These are phyloP conservation scores for Lipomyces anomalus DNA, from an alignment of 805 yeast species.

Conservation along the genomic window DNA sequence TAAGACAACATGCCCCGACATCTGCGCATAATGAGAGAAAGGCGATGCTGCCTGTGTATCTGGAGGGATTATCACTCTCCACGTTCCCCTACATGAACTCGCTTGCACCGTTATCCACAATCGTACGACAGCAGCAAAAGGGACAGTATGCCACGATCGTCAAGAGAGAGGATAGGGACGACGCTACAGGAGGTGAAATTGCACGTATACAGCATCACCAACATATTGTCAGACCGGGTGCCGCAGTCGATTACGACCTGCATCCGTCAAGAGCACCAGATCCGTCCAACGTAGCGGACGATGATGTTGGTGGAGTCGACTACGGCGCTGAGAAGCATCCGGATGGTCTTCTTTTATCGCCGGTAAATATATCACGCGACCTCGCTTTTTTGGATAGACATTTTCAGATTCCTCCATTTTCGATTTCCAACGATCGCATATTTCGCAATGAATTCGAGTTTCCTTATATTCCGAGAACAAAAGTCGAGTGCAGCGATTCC, in stretches of 20 bases:
- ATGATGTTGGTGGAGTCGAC: background rate
- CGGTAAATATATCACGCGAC: too few species aligned
- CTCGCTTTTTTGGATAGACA: background rate
- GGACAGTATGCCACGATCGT: conserved; percentile 16
- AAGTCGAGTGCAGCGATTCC: conserved; percentile 2
- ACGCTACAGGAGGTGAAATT: too few species aligned
- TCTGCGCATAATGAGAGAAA: too few species aligned
- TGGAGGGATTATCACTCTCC: conserved; percentile 26
- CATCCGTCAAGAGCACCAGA: background rate
- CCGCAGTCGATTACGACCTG: background rate
- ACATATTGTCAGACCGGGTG: background rate
- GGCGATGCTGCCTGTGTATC: conserved; percentile 27
- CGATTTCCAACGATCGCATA: background rate
- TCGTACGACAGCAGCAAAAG: conserved; percentile 15
- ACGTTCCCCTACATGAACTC: conserved; percentile 31
- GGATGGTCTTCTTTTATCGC: too few species aligned
- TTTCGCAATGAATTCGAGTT: background rate
- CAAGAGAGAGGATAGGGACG: background rate
- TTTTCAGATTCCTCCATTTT: background rate
- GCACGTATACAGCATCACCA: too few species aligned
- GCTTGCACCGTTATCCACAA: conserved; percentile 25
- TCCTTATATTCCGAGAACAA: conserved; percentile 1
- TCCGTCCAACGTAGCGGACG: background rate
- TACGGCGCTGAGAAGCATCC: too few species aligned
- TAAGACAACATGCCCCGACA: too few species aligned